Evolutionary conservation across 495 filamentous ascomycete genomes (phyloP), one percentile per base, ranked within the genome.

Genomic region (Xylaria cubensis): DNA sequence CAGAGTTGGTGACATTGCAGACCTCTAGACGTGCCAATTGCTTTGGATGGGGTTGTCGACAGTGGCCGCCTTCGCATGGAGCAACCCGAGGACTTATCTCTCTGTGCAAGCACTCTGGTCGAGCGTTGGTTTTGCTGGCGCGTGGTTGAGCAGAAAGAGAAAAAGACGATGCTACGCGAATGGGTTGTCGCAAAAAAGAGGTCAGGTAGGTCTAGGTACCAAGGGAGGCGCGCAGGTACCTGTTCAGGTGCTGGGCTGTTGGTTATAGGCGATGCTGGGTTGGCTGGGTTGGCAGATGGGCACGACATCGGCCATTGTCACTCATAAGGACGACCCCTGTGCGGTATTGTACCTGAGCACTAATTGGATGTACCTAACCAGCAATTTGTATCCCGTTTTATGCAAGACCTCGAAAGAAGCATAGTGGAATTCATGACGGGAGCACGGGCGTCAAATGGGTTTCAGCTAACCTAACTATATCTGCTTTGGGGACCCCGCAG

Each of bases 1-100:
- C 66, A 68, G 58, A 62, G 71, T 46, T 65, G 69, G 71, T 72
- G 74, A 77, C 77, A 79, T 79, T 74, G 75, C 77, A 74, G 58
- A 55, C 58, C 42, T 48, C 42, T 74, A 62, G 72, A 68, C 19
- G 59, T 48, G 75, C 72, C 77, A 79, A 79, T 79, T 79, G 73
- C 48, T 34, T 53, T 72, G 24, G 32, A 65, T 55, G 56, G 66
- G n/a, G 13, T 34, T 21, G 21, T 59, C 17, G 53, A 74, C 36
- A 72, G 10, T 59, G 51, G 34, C 63, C 36, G 63, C 46, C 53
- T 63, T 74, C 26, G n/a, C 41, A 48, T 46, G 24, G 46, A 46
- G n/a, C 26, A 39, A 39, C 4, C 68, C 62, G 32, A 61, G 13
- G 53, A 44, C 36, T 19, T 19, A 17, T 50, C 19, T 34, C 53